Base-by-base conservation (phyloP, 1,139 yeast genomes). In the Geotrichum histeridarum region DNA sequence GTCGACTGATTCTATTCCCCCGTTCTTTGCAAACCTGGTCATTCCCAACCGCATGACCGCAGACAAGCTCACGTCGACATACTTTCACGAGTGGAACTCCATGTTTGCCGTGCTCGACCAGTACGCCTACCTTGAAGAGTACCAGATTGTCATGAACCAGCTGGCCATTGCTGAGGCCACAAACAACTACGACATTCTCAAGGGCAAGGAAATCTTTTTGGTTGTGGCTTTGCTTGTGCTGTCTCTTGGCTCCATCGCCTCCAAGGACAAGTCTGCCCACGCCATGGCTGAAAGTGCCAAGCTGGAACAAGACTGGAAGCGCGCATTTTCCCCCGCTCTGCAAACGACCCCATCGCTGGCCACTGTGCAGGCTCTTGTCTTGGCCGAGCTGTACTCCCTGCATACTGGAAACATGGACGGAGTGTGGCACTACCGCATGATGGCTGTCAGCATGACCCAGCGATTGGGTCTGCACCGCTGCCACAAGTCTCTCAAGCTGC, bases 401-500 rank as follows among this genome's bases (percentile, higher is more conserved):
- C 84, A 83, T 39, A 80, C 81, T 8, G 95, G 95, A 14, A 90
- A 86, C 67, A 78, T 83, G 42, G 78, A 82, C 12, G 83, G 89
- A 1, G 78, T 90, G 57, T 89, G 88, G 71, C 86, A 84, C 56
- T 74, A 85, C 46, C 76, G 96, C 58, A 91, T 93, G 45, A 75
- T 84, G 62, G 83, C 86, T 7, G 82, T 85, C 5, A 83, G 90
- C 31, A 86, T 87, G 91, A 85, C 93, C 1, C 95, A 87, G 64
- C 94, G 90, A 62, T 72, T 90, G 54, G 80, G 96, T 62, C 74
- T 90, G 51, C 95, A 89, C 66, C 77, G 95, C 60, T 86, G 95
- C 70, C 96, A 95, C 12, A 86, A 91, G 12, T 91, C 94, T 0
- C 91, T 89, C 5, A 83, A 84, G 6, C 79, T 81, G 8, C 79